These are phyloP conservation scores for Alternaria viburni DNA, from an alignment of 2,329 filamentous ascomycete genomes.

Conservation along the genomic window DNA sequence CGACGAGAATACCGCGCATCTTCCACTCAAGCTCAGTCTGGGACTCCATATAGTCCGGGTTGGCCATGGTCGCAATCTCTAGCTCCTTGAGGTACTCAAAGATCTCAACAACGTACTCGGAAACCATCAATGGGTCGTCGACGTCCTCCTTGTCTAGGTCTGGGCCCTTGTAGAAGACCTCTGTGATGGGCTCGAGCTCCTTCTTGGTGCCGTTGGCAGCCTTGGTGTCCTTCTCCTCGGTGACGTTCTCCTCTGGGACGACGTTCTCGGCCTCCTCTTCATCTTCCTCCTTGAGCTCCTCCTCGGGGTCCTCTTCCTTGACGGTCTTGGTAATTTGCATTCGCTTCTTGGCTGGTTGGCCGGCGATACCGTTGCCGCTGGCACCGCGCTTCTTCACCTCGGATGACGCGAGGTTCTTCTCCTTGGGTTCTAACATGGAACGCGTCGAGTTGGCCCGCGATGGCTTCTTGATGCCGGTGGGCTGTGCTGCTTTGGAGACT, in stretches of 20 bases:
- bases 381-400: slow-evolving; percentile 79
- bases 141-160: slow-evolving; percentile 85
- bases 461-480: slow-evolving; percentile 81
- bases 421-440: slow-evolving; percentile 69
- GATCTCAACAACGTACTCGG: slow-evolving; percentile 95
- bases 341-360: slow-evolving; percentile 71
- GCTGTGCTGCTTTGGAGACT: slow-evolving; percentile 78
- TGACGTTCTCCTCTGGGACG: slow-evolving; percentile 56
- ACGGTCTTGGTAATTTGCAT: slow-evolving; percentile 61
- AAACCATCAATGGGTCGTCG: slow-evolving; percentile 96
- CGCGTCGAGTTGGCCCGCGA: slow-evolving; percentile 66
- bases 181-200: slow-evolving; percentile 28
- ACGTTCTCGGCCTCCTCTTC: slow-evolving; percentile 64
- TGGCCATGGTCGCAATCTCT: slow-evolving; percentile 80
- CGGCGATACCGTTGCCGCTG: slow-evolving; percentile 73
- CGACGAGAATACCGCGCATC: slow-evolving; percentile 94
- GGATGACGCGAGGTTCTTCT: slow-evolving; percentile 66
- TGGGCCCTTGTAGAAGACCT: slow-evolving; percentile 43
- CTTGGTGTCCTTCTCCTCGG: slow-evolving; percentile 54
- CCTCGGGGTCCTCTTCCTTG: slow-evolving; percentile 59
- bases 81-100: slow-evolving; percentile 93
- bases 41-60: slow-evolving; percentile 92
- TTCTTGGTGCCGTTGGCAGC: slow-evolving; percentile 26
- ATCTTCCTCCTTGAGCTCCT: slow-evolving; percentile 51
- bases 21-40: slow-evolving; percentile 98